Conservation (phyloP, 345 rosid species). For the Ricinus communis region DNA sequence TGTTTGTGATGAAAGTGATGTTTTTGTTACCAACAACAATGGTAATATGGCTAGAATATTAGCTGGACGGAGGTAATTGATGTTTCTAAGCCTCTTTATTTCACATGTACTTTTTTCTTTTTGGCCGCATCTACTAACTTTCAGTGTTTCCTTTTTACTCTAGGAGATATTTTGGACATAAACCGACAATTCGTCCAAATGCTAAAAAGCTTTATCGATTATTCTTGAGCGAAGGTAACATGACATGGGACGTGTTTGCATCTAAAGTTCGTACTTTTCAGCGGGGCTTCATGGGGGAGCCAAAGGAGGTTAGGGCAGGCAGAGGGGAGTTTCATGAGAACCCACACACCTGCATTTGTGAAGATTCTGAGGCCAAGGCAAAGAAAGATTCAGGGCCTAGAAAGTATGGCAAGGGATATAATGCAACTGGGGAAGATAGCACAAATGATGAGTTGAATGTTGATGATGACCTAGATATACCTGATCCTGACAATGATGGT, state of each 20-base stretch:
- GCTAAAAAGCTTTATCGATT: constrained; percentile 77
- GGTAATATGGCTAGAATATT: constrained; percentile 96
- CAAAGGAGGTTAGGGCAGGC: constrained; percentile 87
- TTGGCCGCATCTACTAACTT: constrained; percentile 12
- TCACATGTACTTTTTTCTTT: not conserved
- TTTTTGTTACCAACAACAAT: constrained; percentile 93
- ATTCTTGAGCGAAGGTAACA: constrained; percentile 60
- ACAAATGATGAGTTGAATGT: constrained; percentile 41
- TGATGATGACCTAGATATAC: constrained; percentile 58
- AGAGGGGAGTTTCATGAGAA: constrained; percentile 99
- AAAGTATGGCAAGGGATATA: constrained; percentile 50
- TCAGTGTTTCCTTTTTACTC: constrained; percentile 12
- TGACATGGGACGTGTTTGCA: constrained; percentile 89
- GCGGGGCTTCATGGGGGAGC: constrained; percentile 95
- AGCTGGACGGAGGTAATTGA: constrained; percentile 85
- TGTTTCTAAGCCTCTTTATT: not conserved
- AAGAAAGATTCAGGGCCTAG: constrained; percentile 35
- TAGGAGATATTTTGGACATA: constrained; percentile 95
- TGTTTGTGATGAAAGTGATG: constrained; percentile 94
- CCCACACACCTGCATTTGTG: constrained; percentile 86
- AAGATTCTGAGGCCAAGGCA: constrained; percentile 50
- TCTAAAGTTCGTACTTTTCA: constrained; percentile 69
- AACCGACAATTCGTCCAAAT: constrained; percentile 92
- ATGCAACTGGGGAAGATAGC: constrained; percentile 33
- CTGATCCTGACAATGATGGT: constrained; percentile 69